These are phyloP conservation scores for Ogataea glucozyma DNA, from an alignment of 805 yeast genomes.

Conservation along the genomic window DNA sequence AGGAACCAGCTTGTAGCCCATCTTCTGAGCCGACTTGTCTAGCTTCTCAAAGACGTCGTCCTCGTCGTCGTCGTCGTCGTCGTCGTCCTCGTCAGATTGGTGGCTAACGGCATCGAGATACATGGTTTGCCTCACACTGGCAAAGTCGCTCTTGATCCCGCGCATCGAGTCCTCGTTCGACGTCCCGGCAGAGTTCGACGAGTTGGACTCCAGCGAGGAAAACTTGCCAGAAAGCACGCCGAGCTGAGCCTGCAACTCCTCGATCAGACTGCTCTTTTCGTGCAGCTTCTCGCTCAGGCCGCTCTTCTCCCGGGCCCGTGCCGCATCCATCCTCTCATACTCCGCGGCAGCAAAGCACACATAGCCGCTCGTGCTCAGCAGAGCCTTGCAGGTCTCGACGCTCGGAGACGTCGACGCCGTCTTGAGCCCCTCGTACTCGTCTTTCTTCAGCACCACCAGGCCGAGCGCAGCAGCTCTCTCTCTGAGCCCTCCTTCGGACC, in stretches of 20 bases:
- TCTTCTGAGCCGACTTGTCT: conserved; percentile 35
- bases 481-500: neutral
- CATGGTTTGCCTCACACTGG: conserved; percentile 12
- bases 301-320: too few species aligned
- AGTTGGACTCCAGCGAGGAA: neutral
- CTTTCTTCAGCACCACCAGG: conserved; percentile 7
- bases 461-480: conserved; percentile 2
- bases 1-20: conserved; percentile 39
- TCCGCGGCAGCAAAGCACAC: conserved; percentile 21
- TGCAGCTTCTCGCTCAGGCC: neutral
- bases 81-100: conserved; percentile 15
- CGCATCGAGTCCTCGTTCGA: neutral
- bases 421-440: conserved; percentile 4
- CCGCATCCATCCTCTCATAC: neutral
- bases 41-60: conserved; percentile 34
- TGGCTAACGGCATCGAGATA: conserved; percentile 25
- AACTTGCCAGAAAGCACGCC: neutral
- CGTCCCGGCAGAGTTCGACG: neutral
- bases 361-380: conserved; percentile 20
- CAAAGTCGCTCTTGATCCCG: neutral
- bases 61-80: conserved; percentile 15
- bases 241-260: neutral
- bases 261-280: neutral
- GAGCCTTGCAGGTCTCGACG: conserved; percentile 15
- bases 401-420: conserved; percentile 22